These are phyloP conservation scores for Taphrina populina DNA, from an alignment of 1,139 yeast genomes.

Conservation along the genomic window DNA sequence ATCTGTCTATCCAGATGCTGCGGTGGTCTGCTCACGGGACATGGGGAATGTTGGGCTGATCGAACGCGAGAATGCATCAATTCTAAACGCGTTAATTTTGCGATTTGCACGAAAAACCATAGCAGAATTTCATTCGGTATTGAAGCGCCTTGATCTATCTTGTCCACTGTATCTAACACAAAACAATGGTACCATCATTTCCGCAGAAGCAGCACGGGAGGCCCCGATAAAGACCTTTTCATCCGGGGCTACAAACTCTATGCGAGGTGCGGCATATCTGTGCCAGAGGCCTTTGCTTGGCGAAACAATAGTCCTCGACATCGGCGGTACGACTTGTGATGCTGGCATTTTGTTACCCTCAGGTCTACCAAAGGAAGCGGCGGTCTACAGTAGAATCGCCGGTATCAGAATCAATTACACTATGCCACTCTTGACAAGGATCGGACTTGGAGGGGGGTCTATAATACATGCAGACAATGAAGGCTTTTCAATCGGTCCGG, in stretches of 20 bases:
- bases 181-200: conserved; percentile 51
- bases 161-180: conserved; percentile 50
- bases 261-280: conserved; percentile 52
- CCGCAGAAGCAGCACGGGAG: conserved; percentile 46
- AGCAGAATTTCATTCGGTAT: conserved; percentile 46
- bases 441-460: conserved; percentile 53
- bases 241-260: conserved; percentile 52
- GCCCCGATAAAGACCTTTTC: conserved; percentile 50
- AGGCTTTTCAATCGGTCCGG: conserved; percentile 49
- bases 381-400: conserved; percentile 48
- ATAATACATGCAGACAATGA: conserved; percentile 44
- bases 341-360: conserved; percentile 48
- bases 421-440: conserved; percentile 51
- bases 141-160: conserved; percentile 44
- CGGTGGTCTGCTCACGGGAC: conserved; percentile 47
- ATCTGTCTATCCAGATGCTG: conserved; percentile 44
- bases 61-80: conserved; percentile 51
- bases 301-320: conserved; percentile 49
- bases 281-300: too few relatives aligned
- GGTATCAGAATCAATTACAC: conserved; percentile 51
- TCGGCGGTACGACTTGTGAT: conserved; percentile 53
- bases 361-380: conserved; percentile 50
- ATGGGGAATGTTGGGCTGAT: conserved; percentile 50
- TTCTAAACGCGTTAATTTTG: conserved; percentile 50
- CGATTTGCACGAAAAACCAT: conserved; percentile 48